Evolutionary conservation across 2,329 filamentous ascomycete genomes (phyloP).

Genomic region (Neopestalotiopsis sp.): DNA sequence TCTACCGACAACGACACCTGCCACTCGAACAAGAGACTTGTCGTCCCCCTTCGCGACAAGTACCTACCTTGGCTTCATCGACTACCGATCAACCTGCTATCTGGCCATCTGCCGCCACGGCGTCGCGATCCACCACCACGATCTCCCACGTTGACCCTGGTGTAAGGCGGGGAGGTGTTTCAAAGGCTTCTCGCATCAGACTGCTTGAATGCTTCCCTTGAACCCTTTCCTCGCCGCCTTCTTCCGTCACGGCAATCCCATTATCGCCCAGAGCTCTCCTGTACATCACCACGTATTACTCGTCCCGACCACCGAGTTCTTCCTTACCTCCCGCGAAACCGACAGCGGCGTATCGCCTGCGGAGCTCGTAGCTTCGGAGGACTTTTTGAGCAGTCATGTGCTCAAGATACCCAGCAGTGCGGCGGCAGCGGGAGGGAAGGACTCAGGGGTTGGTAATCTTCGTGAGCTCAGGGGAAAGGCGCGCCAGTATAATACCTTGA

Average conservation of each 20-base stretch:
- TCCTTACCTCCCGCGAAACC: slow-evolving; percentile 85
- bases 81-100: neutral
- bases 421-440: slow-evolving; percentile 58
- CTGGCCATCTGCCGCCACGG: slow-evolving; percentile 4
- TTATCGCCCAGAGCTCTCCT: slow-evolving; percentile 89
- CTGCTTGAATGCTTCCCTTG: slow-evolving; percentile 89
- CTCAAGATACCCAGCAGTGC: slow-evolving; percentile 74
- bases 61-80: slow-evolving; percentile 9
- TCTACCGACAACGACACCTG: neutral
- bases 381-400: slow-evolving; percentile 96
- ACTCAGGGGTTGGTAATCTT: slow-evolving; percentile 62
- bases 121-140: slow-evolving; percentile 8
- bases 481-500: slow-evolving; percentile 90
- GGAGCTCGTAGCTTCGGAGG: slow-evolving; percentile 86
- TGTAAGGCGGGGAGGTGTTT: slow-evolving; percentile 27
- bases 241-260: slow-evolving; percentile 82
- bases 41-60: neutral
- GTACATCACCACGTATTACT: slow-evolving; percentile 92
- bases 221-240: slow-evolving; percentile 99
- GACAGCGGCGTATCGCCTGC: slow-evolving; percentile 78
- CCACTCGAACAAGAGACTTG: neutral
- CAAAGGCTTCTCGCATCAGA: slow-evolving; percentile 37
- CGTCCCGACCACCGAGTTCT: slow-evolving; percentile 89
- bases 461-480: slow-evolving; percentile 91
- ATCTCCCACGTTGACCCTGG: slow-evolving; percentile 19